These are phyloP conservation scores for Pelargonium cotyledonis DNA, from an alignment of 441 rosid genomes.

Conservation along the genomic window DNA sequence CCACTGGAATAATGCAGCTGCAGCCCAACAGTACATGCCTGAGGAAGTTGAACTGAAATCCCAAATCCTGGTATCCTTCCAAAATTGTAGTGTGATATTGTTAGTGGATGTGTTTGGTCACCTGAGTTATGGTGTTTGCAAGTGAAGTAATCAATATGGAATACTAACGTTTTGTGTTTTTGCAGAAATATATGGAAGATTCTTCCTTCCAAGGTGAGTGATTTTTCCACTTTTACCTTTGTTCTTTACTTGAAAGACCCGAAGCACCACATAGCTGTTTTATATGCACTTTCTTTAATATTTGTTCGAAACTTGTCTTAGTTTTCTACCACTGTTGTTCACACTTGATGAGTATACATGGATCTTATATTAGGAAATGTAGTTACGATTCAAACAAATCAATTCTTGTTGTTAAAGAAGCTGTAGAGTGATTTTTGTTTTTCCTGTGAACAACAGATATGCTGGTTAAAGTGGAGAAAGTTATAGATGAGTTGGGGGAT, in stretches of 20 bases:
- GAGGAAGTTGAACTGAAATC: conserved; percentile 50
- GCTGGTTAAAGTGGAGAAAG: conserved; percentile 58
- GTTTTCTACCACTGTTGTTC: background rate
- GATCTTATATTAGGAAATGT: background rate
- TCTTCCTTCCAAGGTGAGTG: conserved; percentile 68
- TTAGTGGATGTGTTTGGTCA: background rate
- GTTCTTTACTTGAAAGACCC: background rate
- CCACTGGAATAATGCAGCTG: conserved; percentile 27
- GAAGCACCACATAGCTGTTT: background rate
- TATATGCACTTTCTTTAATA: no score
- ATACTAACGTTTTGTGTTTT: conserved; percentile 18
- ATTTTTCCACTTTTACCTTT: conserved; percentile 14
- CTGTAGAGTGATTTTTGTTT: conserved; percentile 12
- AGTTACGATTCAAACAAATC: background rate
- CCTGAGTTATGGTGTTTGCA: conserved; percentile 1
- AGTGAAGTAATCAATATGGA: background rate
- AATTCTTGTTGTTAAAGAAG: background rate
- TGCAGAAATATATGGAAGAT: conserved; percentile 77
- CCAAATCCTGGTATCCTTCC: conserved; percentile 56
- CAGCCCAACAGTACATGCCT: conserved; percentile 25
- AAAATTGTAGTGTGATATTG: conserved; percentile 1
- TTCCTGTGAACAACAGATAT: conserved; percentile 42
- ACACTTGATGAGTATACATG: background rate
- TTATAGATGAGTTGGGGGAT: conserved; percentile 52
- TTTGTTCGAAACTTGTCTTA: no score